phyloP scores from a whole-genome alignment of 768 basidiomycete genomes.

The Rubroboletus satanas region DNA sequence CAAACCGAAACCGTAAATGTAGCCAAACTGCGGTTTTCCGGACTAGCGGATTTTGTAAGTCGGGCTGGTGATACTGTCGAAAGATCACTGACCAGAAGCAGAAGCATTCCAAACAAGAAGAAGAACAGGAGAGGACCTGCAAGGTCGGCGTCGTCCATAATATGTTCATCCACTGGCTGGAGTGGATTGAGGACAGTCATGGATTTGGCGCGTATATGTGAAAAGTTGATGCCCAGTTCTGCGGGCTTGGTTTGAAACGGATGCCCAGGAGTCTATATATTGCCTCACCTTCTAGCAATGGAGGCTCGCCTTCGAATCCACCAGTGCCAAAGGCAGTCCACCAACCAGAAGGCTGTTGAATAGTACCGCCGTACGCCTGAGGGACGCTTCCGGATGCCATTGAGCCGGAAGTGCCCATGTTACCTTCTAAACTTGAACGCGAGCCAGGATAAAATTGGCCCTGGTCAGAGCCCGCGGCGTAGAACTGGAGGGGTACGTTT shows the following conservation, averaged over 20 bases:
- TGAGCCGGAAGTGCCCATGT: constrained; percentile 51
- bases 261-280: background rate
- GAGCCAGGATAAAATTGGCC: constrained; percentile 65
- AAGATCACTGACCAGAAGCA: constrained; percentile 72
- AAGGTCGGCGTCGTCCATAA: constrained; percentile 99
- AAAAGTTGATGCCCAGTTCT: constrained; percentile 98
- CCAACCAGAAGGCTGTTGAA: constrained; percentile 75
- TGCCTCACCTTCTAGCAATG: constrained; percentile 81
- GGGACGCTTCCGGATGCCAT: constrained; percentile 44
- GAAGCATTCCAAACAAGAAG: constrained; percentile 89
- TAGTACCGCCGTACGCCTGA: constrained; percentile 63
- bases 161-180: constrained; percentile 75
- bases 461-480: constrained; percentile 57
- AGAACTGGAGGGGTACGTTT: constrained; percentile 71
- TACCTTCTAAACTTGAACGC: constrained; percentile 75
- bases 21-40: constrained; percentile 97
- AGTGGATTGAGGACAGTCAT: constrained; percentile 94
- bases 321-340: constrained; percentile 96
- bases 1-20: constrained; percentile 97
- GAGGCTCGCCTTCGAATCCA: constrained; percentile 93
- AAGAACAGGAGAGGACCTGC: constrained; percentile 94
- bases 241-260: constrained; percentile 1
- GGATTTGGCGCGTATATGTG: constrained; percentile 91
- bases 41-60: constrained; percentile 51
- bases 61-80: background rate